Percentiles rank a stretch among this genome's conserved stretches.
These are phyloP conservation scores for Aureobasidium sp. DNA, from an alignment of 2,329 filamentous ascomycete genomes.

Conservation along the genomic window DNA sequence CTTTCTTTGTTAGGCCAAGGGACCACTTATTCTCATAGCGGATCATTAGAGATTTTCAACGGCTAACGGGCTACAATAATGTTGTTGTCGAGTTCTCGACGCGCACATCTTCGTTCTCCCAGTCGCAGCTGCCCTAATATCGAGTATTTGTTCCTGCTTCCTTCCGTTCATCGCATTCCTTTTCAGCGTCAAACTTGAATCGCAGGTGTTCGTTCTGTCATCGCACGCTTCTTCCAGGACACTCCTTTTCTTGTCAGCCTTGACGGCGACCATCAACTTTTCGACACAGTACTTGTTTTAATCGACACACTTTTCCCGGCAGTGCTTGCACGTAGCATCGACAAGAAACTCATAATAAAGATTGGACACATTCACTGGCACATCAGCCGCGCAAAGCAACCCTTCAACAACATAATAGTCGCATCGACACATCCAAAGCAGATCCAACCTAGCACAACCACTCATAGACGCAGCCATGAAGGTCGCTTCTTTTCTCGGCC, in stretches of 20 bases:
- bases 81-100: neutral
- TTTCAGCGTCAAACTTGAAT: neutral
- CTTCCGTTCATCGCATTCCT: neutral
- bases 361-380: neutral
- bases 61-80: slow-evolving; percentile 1
- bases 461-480: neutral
- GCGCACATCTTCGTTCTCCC: slow-evolving; percentile 4
- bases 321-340: neutral
- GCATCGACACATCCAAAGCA: neutral
- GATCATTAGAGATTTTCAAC: slow-evolving; percentile 6
- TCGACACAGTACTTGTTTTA: neutral
- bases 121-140: slow-evolving; percentile 4
- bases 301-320: neutral
- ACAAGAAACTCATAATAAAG: neutral
- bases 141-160: neutral
- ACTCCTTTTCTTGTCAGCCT: neutral
- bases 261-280: slow-evolving; percentile 4
- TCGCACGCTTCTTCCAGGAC: neutral
- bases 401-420: neutral
- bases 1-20: slow-evolving; percentile 4
- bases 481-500: neutral
- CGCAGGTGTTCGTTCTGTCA: neutral
- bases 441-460: no score
- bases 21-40: neutral
- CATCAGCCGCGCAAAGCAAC: neutral